Percentiles rank a stretch among this genome's conserved stretches.
Conservation (phyloP, 2,329 filamentous ascomycete species). For the Phaeoacremonium minimum region DNA sequence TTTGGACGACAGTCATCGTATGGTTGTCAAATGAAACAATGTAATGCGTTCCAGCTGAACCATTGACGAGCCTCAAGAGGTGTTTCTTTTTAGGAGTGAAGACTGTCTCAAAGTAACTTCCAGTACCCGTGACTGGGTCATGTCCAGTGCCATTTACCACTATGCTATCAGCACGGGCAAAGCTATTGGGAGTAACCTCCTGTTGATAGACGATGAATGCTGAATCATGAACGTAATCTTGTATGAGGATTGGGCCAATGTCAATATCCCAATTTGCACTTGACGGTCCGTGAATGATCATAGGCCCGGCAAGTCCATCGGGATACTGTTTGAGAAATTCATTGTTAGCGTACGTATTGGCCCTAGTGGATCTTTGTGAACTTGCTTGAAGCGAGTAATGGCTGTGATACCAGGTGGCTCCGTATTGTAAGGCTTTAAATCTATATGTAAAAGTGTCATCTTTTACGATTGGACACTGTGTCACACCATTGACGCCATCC, state of each 20-base stretch:
- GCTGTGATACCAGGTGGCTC: slow-evolving; percentile 31
- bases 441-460: slow-evolving; percentile 30
- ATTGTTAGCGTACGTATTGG: slow-evolving; percentile 18
- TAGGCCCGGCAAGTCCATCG: slow-evolving; percentile 42
- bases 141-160: slow-evolving; percentile 28
- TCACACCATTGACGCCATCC: slow-evolving; percentile 26
- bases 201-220: slow-evolving; percentile 12
- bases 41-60: slow-evolving; percentile 33
- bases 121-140: slow-evolving; percentile 9
- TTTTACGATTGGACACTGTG: slow-evolving; percentile 51
- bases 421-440: slow-evolving; percentile 28
- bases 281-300: slow-evolving; percentile 42
- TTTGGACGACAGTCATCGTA: slow-evolving; percentile 37
- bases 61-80: slow-evolving; percentile 36
- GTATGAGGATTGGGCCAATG: slow-evolving; percentile 38
- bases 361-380: slow-evolving; percentile 12
- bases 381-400: slow-evolving; percentile 31
- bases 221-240: slow-evolving; percentile 39
- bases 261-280: slow-evolving; percentile 42
- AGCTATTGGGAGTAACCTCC: slow-evolving; percentile 8
- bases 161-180: slow-evolving; percentile 20
- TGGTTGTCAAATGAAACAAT: slow-evolving; percentile 38
- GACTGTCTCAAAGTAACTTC: slow-evolving; percentile 8
- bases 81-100: slow-evolving; percentile 32
- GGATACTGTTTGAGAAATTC: slow-evolving; percentile 16